Conservation (phyloP, 1,284 basidiomycete species). For the Meira miltonrushii region DNA sequence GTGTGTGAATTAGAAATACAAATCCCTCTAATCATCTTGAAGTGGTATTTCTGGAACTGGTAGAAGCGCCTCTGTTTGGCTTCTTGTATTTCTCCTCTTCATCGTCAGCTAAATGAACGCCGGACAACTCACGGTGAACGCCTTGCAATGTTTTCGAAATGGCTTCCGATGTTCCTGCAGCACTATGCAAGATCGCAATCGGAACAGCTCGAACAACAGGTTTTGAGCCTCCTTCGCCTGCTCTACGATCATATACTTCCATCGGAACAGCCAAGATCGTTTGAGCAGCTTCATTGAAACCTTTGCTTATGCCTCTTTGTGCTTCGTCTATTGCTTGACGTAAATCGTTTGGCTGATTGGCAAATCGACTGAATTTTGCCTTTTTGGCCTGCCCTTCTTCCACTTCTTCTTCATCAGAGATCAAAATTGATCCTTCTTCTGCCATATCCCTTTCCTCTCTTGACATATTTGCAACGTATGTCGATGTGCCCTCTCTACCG, state of each 20-base stretch:
- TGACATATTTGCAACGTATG: constrained; percentile 1
- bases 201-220: constrained; percentile 90
- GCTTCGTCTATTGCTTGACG: constrained; percentile 83
- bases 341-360: constrained; percentile 77
- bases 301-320: constrained; percentile 66
- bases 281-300: constrained; percentile 82
- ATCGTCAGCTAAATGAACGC: constrained; percentile 13
- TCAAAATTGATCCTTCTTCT: constrained; percentile 53
- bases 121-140: constrained; percentile 66
- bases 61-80: not conserved
- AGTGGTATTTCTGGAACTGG: too few species aligned
- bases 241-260: constrained; percentile 79
- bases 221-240: not conserved
- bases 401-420: constrained; percentile 8
- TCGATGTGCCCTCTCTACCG: constrained; percentile 55
- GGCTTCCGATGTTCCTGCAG: constrained; percentile 93
- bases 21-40: too few species aligned
- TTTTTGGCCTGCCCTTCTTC: constrained; percentile 1
- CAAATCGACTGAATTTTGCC: constrained; percentile 70
- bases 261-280: constrained; percentile 97
- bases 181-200: constrained; percentile 89
- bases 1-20: too few species aligned
- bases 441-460: constrained; percentile 21
- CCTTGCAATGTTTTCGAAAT: constrained; percentile 91
- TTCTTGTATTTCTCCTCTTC: constrained; percentile 40